These are phyloP conservation scores for Lasiodiplodia sp. DNA, from an alignment of 2,329 filamentous ascomycete genomes.

Conservation along the genomic window DNA sequence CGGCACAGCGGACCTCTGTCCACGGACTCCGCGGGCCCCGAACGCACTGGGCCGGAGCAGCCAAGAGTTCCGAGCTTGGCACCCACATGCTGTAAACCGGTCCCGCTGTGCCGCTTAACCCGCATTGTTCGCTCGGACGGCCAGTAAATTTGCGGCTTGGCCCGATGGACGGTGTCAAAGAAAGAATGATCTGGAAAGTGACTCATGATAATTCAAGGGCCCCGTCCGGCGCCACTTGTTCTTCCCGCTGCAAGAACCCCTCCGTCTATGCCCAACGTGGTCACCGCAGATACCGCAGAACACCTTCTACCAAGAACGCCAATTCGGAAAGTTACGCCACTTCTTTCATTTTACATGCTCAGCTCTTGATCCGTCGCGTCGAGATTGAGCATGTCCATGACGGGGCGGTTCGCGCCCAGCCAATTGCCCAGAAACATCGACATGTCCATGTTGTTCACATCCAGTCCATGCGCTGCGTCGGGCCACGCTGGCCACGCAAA, in stretches of 20 bases:
- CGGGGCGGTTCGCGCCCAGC: slow-evolving; percentile 19
- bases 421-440: slow-evolving; percentile 25
- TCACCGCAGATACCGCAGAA: not conserved
- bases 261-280: not conserved
- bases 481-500: slow-evolving; percentile 20
- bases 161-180: not conserved
- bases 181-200: not conserved
- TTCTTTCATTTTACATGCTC: not conserved
- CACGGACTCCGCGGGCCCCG: slow-evolving; percentile 6
- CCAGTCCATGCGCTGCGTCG: not conserved
- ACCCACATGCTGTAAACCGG: not conserved
- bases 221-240: not conserved
- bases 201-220: not conserved
- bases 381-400: slow-evolving; percentile 24
- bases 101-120: not conserved
- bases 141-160: not conserved
- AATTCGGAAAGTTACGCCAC: no score
- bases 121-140: not conserved
- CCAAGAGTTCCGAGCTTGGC: slow-evolving; percentile 4
- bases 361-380: slow-evolving; percentile 3
- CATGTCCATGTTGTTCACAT: slow-evolving; percentile 18
- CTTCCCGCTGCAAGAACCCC: not conserved
- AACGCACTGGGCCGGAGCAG: not conserved
- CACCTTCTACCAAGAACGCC: not conserved
- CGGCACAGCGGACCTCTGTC: not conserved